Evolutionary conservation across 1,284 basidiomycete genomes (phyloP).

Genomic region (Boletus mariae): DNA sequence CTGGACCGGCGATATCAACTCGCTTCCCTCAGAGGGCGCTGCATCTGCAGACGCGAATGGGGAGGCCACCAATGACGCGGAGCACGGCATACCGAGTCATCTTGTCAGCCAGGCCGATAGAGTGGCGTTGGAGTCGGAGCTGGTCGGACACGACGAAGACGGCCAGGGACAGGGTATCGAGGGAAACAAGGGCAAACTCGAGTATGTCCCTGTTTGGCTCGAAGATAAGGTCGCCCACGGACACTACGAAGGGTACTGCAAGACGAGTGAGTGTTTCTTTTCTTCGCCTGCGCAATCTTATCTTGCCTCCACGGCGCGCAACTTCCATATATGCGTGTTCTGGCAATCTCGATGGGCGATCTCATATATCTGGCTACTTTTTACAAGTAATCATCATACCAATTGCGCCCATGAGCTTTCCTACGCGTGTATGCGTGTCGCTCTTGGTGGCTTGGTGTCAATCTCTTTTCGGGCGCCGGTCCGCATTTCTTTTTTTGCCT

Average conservation of each 20-base stretch:
- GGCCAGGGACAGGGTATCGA: conserved; percentile 44
- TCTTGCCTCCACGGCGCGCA: neutral
- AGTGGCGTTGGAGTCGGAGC: conserved; percentile 56
- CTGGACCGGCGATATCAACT: conserved; percentile 86
- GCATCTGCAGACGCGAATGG: conserved; percentile 20
- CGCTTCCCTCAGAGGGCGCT: conserved; percentile 33
- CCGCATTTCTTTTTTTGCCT: neutral
- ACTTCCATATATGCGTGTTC: conserved; percentile 14
- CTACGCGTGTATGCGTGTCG: neutral
- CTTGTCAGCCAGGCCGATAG: conserved; percentile 59
- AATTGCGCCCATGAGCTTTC: neutral
- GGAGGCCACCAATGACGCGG: conserved; percentile 6
- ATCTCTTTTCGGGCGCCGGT: neutral
- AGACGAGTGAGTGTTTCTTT: conserved; percentile 68
- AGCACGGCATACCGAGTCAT: conserved; percentile 35
- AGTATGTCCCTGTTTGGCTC: conserved; percentile 89
- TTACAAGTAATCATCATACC: neutral
- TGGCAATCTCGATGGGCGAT: conserved; percentile 6
- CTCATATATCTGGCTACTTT: neutral
- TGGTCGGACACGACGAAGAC: conserved; percentile 57
- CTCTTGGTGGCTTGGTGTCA: neutral
- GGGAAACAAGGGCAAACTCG: conserved; percentile 47
- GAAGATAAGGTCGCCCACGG: conserved; percentile 88
- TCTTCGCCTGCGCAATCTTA: conserved; percentile 8
- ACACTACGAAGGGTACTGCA: conserved; percentile 98